Base-by-base conservation (phyloP, 352 stramenopile genomes). In the Phytopythium kandeliae region DNA sequence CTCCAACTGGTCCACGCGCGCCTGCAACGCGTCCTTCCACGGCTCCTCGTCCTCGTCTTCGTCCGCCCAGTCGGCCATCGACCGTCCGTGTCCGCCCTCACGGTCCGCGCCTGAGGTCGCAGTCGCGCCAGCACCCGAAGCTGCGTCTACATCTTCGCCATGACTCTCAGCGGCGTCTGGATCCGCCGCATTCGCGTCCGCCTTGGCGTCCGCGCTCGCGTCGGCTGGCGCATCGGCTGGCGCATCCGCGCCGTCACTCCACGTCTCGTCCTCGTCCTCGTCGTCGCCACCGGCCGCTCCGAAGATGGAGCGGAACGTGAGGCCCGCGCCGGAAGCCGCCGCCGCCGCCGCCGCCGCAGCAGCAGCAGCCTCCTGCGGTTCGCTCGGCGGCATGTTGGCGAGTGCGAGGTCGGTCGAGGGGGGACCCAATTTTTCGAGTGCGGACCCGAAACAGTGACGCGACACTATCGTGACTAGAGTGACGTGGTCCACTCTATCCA, bases 41-140 rank as follows among this genome's bases (percentile, higher is more conserved):
- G 70, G 73, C 33, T 92, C 80, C 47, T 89, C 80, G 54, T 92
- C 80, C 15, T 89, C 80, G 22, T 92, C 80, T 13, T 88, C 71
- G 10, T 89, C 80, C 4, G 72, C 77, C 80, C 80, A 92, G 21
- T 88, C 71, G 37, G 81, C 77, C 51, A 92, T 89, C 1, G 77
- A 84, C 44, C 28, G 25, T 37, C 13, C 80, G n/a, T n/a, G n/a
- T n/a, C n/a, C n/a, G n/a, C n/a, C n/a, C n/a, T n/a, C n/a, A n/a
- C n/a, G n/a, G n/a, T n/a, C n/a, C n/a, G n/a, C n/a, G n/a, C n/a
- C n/a, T n/a, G n/a, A n/a, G n/a, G n/a, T n/a, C n/a, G n/a, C n/a
- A n/a, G n/a, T n/a, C n/a, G n/a, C 28, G 28, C 28, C 28, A 33
- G 28, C 28, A 33, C 5, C 28, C 5, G 28, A 5, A 33, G 28